Evolutionary conservation across 2,329 filamentous ascomycete species (phyloP).

Genomic region (Verticillium longisporum): DNA sequence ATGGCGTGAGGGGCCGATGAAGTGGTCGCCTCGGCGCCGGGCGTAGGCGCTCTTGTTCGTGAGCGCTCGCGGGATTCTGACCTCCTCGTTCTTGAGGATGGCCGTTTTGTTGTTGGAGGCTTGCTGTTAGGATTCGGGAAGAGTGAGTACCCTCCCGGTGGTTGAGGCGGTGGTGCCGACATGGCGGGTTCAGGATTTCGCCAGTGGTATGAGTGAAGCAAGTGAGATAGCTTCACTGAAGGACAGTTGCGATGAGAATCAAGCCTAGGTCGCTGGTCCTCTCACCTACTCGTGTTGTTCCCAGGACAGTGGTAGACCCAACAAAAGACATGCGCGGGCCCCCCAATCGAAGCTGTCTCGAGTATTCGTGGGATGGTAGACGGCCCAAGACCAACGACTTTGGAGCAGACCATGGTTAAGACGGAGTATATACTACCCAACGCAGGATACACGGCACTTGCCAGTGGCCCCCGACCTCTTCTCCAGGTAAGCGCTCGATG

Average conservation of each 20-base stretch:
- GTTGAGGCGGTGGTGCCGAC: slow-evolving; percentile 24
- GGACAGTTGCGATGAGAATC: background rate
- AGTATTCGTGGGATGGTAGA: background rate
- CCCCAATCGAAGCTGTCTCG: background rate
- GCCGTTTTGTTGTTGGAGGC: slow-evolving; percentile 33
- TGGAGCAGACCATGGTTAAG: background rate
- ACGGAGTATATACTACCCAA: background rate
- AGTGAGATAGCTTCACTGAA: slow-evolving; percentile 2
- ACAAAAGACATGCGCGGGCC: background rate
- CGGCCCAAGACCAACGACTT: background rate
- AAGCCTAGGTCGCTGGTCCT: background rate
- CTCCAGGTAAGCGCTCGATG: slow-evolving; percentile 11
- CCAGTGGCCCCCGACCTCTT: background rate
- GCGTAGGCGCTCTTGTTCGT: slow-evolving; percentile 23
- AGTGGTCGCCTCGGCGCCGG: slow-evolving; percentile 21
- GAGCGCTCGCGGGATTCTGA: slow-evolving; percentile 26
- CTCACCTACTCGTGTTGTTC: background rate
- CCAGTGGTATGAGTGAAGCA: background rate
- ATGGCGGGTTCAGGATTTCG: slow-evolving; percentile 17
- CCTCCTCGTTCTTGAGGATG: slow-evolving; percentile 29
- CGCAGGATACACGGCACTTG: background rate
- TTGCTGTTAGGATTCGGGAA: slow-evolving; percentile 45
- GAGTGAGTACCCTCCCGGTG: slow-evolving; percentile 46
- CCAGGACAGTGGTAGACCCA: slow-evolving; percentile 1
- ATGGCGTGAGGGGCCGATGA: slow-evolving; percentile 17